Conservation (phyloP, 176 grass and related monocot species). For the Aegilops umbellulata region DNA sequence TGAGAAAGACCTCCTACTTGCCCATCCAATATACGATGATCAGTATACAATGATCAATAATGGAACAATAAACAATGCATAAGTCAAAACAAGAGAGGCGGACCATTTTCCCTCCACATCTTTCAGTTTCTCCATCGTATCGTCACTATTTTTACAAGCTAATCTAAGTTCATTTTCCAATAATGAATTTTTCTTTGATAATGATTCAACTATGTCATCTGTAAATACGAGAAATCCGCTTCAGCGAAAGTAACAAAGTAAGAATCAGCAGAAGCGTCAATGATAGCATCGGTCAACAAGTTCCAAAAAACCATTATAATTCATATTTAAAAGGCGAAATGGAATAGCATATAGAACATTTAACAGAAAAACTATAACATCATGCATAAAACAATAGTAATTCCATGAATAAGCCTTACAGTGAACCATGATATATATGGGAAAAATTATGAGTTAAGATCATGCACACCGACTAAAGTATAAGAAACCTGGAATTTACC, state of each 20-base stretch:
- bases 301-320: not conserved
- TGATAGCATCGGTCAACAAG: not conserved
- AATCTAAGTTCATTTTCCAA: conserved; percentile 74
- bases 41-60: too few relatives aligned
- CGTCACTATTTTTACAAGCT: conserved; percentile 64
- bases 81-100: too few relatives aligned
- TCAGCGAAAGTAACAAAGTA: conserved; percentile 11
- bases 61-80: too few relatives aligned
- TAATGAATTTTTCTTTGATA: conserved; percentile 60
- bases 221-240: conserved; percentile 30
- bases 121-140: conserved; percentile 83
- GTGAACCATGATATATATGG: not conserved
- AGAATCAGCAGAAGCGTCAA: not conserved
- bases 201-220: conserved; percentile 68
- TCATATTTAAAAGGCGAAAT: not conserved
- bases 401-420: not conserved
- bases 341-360: not conserved
- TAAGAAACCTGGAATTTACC: not conserved
- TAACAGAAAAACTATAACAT: not conserved
- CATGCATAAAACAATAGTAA: not conserved
- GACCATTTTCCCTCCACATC: conserved; percentile 69
- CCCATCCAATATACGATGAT: too few relatives aligned
- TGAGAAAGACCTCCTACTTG: too few relatives aligned
- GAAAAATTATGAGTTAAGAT: not conserved
- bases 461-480: not conserved